Percentiles rank a stretch among this genome's conserved stretches.
Evolutionary conservation across 129 eudicot species (phyloP).

Genomic region (Logfia minima): DNA sequence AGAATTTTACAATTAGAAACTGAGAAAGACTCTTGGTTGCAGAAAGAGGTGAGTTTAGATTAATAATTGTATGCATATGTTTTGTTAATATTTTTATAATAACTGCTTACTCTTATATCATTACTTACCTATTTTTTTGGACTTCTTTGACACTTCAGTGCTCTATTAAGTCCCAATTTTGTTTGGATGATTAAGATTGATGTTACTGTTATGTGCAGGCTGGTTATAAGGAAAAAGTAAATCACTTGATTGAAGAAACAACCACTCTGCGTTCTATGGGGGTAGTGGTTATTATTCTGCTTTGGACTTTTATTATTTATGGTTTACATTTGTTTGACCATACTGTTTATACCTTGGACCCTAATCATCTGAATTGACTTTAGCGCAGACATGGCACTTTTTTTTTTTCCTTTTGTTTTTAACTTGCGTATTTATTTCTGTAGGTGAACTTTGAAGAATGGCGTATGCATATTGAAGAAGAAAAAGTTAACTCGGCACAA

Average conservation of each 20-base stretch:
- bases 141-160: slow-evolving; percentile 2
- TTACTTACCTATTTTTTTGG: slow-evolving; percentile 4
- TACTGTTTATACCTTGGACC: neutral
- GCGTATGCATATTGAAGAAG: slow-evolving; percentile 45
- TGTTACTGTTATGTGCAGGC: slow-evolving; percentile 40
- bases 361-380: slow-evolving; percentile 1
- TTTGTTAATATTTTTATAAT: neutral
- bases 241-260: slow-evolving; percentile 45
- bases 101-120: neutral
- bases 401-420: no score
- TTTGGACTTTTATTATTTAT: neutral
- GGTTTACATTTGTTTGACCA: slow-evolving; percentile 10
- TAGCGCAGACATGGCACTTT: neutral
- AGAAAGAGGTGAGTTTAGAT: slow-evolving; percentile 63
- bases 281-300: slow-evolving; percentile 38
- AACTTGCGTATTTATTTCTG: neutral
- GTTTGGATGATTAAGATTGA: neutral
- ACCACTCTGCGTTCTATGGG: slow-evolving; percentile 32
- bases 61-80: slow-evolving; percentile 7
- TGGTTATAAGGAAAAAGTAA: slow-evolving; percentile 42
- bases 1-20: slow-evolving; percentile 45
- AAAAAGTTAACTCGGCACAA: slow-evolving; percentile 41
- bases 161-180: neutral
- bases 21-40: slow-evolving; percentile 59
- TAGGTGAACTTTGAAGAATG: slow-evolving; percentile 51